Base-by-base conservation (phyloP, 768 basidiomycete species). In the Suillus clintonianus region DNA sequence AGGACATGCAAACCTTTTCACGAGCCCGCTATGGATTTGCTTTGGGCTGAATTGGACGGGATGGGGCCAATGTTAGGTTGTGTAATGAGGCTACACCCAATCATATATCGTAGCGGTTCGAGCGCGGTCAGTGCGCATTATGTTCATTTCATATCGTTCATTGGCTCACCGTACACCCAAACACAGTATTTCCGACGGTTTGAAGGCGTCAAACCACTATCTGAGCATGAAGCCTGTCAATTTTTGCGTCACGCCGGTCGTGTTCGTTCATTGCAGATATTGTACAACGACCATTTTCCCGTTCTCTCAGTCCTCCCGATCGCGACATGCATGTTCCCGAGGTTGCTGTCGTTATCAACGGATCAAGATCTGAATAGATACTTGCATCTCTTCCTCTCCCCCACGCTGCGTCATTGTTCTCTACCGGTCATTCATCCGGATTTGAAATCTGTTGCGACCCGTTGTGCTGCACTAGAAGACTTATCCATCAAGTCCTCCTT, bases 1-100 rank as follows among this genome's bases (percentile, higher is more conserved):
- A 58, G 51, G 51, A 61, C 53, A 54, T 61, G 60, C 39, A 61
- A 58, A 37, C 10, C 10, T 9, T 54, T 61, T 36, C 34, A 61
- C 4, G 53, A 53, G 4, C 53, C 60, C 19, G 60, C 36, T 4
- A 54, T 61, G 53, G 60, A 61, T 55, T 11, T 37, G 10, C 47
- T 61, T 37, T 61, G 60, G 53, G 34, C n/a, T 30, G 15, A 61
- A 2, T 27, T 61, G 17, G 36, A 58, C 11, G 24, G 36, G 2
- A 27, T 39, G 13, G 22, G 27, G 24, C 24, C 37, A 27, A 24
- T 57, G 17, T 17, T 57, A 1, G 24, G 55, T 17, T 57, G 55
- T 11, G 37, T 57, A 27, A 17, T 24, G 17, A 57, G 37, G 55
- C 15, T 57, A 17, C 37, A 57, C 24, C 37, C 37, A 39, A 39